phyloP scores from a whole-genome alignment of 1,284 basidiomycete genomes.

The Boletus albobrunnescens region DNA sequence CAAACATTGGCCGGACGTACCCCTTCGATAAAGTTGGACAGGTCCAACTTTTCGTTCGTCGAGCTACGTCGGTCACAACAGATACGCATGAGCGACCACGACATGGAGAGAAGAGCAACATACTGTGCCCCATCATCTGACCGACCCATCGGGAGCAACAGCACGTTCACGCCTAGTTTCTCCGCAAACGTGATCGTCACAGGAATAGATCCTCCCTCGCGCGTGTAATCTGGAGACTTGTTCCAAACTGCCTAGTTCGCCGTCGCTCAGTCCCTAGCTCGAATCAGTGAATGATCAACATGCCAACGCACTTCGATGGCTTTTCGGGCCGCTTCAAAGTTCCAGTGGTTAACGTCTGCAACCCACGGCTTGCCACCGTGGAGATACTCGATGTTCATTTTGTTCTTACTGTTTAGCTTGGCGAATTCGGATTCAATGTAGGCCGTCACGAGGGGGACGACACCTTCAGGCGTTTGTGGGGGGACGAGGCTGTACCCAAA shows the following conservation, averaged over 20 bases:
- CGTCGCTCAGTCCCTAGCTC: not conserved
- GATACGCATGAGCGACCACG: not conserved
- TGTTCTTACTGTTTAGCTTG: slow-evolving; percentile 84
- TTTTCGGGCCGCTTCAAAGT: slow-evolving; percentile 86
- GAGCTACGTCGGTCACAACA: slow-evolving; percentile 46
- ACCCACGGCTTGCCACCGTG: slow-evolving; percentile 93
- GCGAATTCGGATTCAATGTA: slow-evolving; percentile 80
- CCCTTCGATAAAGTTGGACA: slow-evolving; percentile 89
- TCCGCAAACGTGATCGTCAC: slow-evolving; percentile 96
- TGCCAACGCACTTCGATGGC: slow-evolving; percentile 62
- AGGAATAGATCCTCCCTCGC: slow-evolving; percentile 95
- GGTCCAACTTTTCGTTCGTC: slow-evolving; percentile 95
- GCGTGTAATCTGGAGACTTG: slow-evolving; percentile 81
- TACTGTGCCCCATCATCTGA: slow-evolving; percentile 93
- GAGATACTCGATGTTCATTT: slow-evolving; percentile 58
- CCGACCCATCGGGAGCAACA: slow-evolving; percentile 89
- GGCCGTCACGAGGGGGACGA: slow-evolving; percentile 67
- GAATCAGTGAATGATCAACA: not conserved
- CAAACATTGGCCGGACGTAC: slow-evolving; percentile 38
- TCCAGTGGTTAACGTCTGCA: slow-evolving; percentile 85
- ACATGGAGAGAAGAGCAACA: slow-evolving; percentile 24
- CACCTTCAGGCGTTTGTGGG: slow-evolving; percentile 77
- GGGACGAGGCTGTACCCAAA: slow-evolving; percentile 67
- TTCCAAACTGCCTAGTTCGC: slow-evolving; percentile 66
- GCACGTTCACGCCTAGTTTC: slow-evolving; percentile 74